These are phyloP conservation scores for Globisporangium solare DNA, from an alignment of 352 stramenopile genomes.

Conservation along the genomic window DNA sequence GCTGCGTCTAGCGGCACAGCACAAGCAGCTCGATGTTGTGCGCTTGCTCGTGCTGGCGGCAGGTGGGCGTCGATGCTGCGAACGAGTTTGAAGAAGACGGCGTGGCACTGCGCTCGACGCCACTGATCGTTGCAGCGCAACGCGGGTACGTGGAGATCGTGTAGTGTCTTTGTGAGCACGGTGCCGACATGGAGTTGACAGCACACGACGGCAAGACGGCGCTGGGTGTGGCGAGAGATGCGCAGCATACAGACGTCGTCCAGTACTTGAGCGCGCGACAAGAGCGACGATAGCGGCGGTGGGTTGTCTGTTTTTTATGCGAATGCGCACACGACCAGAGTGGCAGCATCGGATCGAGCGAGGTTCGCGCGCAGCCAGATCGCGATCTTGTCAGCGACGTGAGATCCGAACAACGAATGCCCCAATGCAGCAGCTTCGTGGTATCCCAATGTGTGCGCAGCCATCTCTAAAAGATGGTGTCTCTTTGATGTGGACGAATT, in stretches of 20 bases:
- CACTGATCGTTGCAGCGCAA: conserved; percentile 6
- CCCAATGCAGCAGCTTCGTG: no score
- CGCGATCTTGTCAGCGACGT: no score
- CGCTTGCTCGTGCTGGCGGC: conserved; percentile 3
- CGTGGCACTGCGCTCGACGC: conserved; percentile 5
- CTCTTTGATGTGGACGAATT: no score
- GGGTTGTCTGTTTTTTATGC: no score
- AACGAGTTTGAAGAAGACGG: conserved; percentile 7
- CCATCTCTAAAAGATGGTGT: no score
- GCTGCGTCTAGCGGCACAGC: conserved; percentile 4
- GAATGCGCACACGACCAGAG: no score
- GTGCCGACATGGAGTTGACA: conserved; percentile 1
- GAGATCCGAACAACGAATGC: no score
- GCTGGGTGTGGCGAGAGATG: background rate
- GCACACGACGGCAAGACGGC: conserved; percentile 1
- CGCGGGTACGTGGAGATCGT: conserved; percentile 5
- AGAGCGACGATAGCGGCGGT: background rate
- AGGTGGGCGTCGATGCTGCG: conserved; percentile 4
- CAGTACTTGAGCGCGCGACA: background rate
- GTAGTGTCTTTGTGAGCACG: background rate
- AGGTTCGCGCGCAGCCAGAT: no score
- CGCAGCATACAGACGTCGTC: background rate
- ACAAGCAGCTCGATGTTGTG: conserved; percentile 3
- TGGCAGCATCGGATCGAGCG: no score
- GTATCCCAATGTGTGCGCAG: no score